These are phyloP conservation scores for Cercospora sp. DNA, from an alignment of 2,329 filamentous ascomycete genomes.

Conservation along the genomic window DNA sequence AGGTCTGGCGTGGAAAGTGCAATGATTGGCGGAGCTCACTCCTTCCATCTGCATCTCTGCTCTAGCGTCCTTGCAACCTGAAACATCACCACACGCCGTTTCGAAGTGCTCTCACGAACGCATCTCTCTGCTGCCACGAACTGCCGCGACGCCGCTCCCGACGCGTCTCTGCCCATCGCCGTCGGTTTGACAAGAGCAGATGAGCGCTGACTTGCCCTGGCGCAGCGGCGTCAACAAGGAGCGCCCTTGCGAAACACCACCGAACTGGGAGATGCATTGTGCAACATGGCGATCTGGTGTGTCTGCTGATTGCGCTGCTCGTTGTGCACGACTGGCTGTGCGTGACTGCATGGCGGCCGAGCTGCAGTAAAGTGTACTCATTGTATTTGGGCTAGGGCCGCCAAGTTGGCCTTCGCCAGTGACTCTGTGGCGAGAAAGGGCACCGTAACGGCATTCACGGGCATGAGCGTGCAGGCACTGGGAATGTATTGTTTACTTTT, in stretches of 20 bases:
- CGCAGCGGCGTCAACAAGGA: conserved; percentile 13
- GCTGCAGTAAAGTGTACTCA: conserved; percentile 17
- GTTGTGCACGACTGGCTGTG: conserved; percentile 11
- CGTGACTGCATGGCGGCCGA: conserved; percentile 5
- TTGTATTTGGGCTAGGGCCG: conserved; percentile 17
- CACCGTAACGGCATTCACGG: conserved; percentile 9
- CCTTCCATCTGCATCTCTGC: conserved; percentile 3
- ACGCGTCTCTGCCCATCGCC: conserved; percentile 9
- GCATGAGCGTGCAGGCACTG: conserved; percentile 10
- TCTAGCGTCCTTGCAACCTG: conserved; percentile 9
- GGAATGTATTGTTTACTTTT: conserved; percentile 16
- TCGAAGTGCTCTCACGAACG: conserved; percentile 11
- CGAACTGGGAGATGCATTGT: conserved; percentile 10
- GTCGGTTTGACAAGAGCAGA: conserved; percentile 9
- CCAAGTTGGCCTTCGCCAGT: conserved; percentile 16
- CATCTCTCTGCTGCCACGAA: conserved; percentile 1
- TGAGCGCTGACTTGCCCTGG: conserved; percentile 18
- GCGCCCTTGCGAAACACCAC: conserved; percentile 19
- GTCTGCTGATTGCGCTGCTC: conserved; percentile 16
- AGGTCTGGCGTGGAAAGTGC: background rate
- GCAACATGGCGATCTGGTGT: conserved; percentile 12
- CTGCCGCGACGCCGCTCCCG: conserved; percentile 4
- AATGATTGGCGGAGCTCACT: conserved; percentile 5
- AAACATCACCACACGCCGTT: conserved; percentile 16
- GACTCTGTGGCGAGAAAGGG: conserved; percentile 8